Base-by-base conservation (phyloP, 129 eudicot species). In the Centella asiatica region DNA sequence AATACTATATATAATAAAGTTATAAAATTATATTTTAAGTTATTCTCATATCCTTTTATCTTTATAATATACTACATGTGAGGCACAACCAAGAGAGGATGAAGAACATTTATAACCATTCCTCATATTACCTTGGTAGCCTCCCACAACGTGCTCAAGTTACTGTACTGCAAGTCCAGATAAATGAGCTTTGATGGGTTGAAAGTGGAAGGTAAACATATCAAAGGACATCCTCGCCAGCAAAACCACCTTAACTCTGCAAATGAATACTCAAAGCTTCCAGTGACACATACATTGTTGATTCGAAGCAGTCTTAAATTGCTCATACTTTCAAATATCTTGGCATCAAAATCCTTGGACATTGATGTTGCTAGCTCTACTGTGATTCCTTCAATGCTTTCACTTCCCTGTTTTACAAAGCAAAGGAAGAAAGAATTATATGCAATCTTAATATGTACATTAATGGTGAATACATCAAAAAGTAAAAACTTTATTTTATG, bases 101-200 rank as follows among this genome's bases (percentile, higher is more conserved):
- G n/a, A n/a, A n/a, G n/a, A n/a, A n/a, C n/a, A n/a, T n/a, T n/a
- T n/a, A n/a, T n/a, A n/a, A n/a, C n/a, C n/a, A n/a, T n/a, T n/a
- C n/a, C n/a, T n/a, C n/a, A n/a, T n/a, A n/a, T 4, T 49, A 49
- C 25, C 55, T 12, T 55, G 40, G 19, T 4, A 17, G 12, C 40
- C 3, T 55, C 13, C 60, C 60, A 55, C 23, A 55, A 27, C 29
- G 0, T 29, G 6, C 29, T 15, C 2, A 55, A 27, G 1, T 17
- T 31, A 7, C 60, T 55, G 39, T 13, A 31, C 18, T 55, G 60
- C 60, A 27, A 13, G 60, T 55, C 60, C 5, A 55, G 60, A 4
- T 17, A 27, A 6, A 50, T 31, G 2, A 50, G 56, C 11, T 50
- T 24, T 23, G 9, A 18, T 22, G 56, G 56, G 18, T 25, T 23